Percentiles rank a stretch among this genome's conserved stretches.
phyloP scores from a whole-genome alignment of 192 early-diverging fungal genomes.

The Coemansia sp. region DNA sequence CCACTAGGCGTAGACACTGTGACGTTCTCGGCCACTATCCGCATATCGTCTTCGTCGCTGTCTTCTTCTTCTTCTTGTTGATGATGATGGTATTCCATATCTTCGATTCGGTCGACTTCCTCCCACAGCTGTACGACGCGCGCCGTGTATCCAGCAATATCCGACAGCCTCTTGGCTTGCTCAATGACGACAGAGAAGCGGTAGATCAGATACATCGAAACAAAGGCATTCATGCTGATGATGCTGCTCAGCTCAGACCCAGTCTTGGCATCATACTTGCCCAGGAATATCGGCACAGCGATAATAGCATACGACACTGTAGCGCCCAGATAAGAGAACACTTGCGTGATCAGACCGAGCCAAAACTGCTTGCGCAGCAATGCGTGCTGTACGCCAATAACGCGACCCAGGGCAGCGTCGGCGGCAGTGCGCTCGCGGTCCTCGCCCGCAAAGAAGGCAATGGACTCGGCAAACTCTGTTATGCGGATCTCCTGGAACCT shows the following conservation, averaged over 20 bases:
- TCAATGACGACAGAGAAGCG: constrained; percentile 71
- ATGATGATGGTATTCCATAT: neutral
- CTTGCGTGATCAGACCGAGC: constrained; percentile 56
- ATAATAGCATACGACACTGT: constrained; percentile 80
- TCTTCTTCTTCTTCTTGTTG: neutral
- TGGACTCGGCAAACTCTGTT: constrained; percentile 71
- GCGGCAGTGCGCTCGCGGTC: constrained; percentile 58
- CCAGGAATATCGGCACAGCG: constrained; percentile 77
- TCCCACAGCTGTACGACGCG: constrained; percentile 83
- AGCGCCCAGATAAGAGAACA: constrained; percentile 73
- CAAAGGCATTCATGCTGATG: constrained; percentile 78
- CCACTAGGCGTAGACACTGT: constrained; percentile 29
- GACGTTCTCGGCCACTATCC: constrained; percentile 18
- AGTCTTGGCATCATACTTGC: constrained; percentile 69
- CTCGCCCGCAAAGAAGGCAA: constrained; percentile 82
- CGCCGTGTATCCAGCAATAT: constrained; percentile 78
- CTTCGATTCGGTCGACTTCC: constrained; percentile 52
- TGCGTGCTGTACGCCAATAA: constrained; percentile 56
- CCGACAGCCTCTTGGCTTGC: constrained; percentile 65
- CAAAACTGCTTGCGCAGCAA: constrained; percentile 57
- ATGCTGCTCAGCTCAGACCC: constrained; percentile 70
- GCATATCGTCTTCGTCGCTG: neutral
- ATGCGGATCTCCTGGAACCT: constrained; percentile 72
- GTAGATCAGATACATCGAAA: constrained; percentile 82
- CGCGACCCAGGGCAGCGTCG: constrained; percentile 53